phyloP scores from a whole-genome alignment of 2,329 filamentous ascomycete genomes.

The Lachnellula willkommii region DNA sequence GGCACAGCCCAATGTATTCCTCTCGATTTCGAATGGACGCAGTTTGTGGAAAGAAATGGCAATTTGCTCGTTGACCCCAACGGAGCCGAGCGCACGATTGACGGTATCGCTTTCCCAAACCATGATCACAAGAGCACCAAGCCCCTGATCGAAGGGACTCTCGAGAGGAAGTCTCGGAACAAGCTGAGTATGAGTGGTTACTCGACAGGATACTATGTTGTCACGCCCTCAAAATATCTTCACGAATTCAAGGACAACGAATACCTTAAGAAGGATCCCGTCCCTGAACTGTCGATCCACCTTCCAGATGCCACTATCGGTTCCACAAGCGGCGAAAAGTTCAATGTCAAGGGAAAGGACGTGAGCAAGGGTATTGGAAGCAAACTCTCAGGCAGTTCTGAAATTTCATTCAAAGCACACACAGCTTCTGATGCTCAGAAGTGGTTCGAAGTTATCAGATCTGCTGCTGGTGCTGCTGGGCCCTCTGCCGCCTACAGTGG shows the following conservation, averaged over 20 bases:
- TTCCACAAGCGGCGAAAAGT: slow-evolving; percentile 68
- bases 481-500: slow-evolving; percentile 5
- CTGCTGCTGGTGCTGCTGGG: slow-evolving; percentile 17
- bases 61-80: slow-evolving; percentile 73
- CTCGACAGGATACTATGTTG: slow-evolving; percentile 79
- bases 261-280: slow-evolving; percentile 61
- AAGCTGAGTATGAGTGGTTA: slow-evolving; percentile 71
- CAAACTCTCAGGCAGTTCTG: slow-evolving; percentile 73
- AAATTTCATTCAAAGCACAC: slow-evolving; percentile 83
- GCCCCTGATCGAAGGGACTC: slow-evolving; percentile 76
- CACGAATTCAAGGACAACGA: slow-evolving; percentile 97
- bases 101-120: slow-evolving; percentile 78
- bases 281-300: slow-evolving; percentile 83
- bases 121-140: slow-evolving; percentile 75
- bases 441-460: slow-evolving; percentile 70
- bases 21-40: slow-evolving; percentile 84
- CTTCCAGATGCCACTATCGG: slow-evolving; percentile 85
- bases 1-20: slow-evolving; percentile 70
- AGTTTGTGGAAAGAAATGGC: slow-evolving; percentile 68
- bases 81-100: slow-evolving; percentile 66
- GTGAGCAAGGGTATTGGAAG: slow-evolving; percentile 72
- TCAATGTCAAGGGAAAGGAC: slow-evolving; percentile 94
- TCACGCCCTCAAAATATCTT: slow-evolving; percentile 80
- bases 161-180: slow-evolving; percentile 88
- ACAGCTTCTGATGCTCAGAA: slow-evolving; percentile 73